Evolutionary conservation across 1,284 basidiomycete genomes (phyloP), one percentile per base, ranked within the genome.

Genomic region (Cystobasidium pallidum): DNA sequence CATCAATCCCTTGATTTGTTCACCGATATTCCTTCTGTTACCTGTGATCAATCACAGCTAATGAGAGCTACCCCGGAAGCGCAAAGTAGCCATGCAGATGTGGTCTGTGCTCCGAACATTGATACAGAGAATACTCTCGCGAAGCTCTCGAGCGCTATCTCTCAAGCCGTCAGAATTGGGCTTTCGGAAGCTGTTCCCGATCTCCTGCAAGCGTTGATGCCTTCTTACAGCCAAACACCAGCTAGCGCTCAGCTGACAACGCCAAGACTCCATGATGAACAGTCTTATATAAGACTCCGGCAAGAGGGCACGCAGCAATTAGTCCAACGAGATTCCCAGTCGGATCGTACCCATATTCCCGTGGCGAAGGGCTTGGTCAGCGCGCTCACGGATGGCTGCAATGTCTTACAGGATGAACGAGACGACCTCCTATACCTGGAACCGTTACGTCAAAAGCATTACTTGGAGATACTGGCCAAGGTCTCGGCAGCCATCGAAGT

Each of bases 11-110:
- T 1, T 2, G 30, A 19, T 17, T 2, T n/a, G 30, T n/a, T 11
- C 1, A 15, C 30, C 24, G 39, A 17, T 34, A 3, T 15, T 1
- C 19, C 15, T 4, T 8, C 4, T 36, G 57, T 39, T 6, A 34
- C 30, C 4, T n/a, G 1, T 2, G 6, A 15, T 13, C 32, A 59
- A 24, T 10, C 11, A 13, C 26, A 17, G 57, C 55, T 68, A 7
- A 36, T 68, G 6, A 32, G 28, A 10, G 66, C 55, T 26, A 36
- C 61, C 21, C 66, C 59, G 36, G 66, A 68, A 45, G 61, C 66
- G 45, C 66, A 68, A 55, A 57, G 61, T 15, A 68, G 59, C 41
- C 32, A 59, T 17, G 19, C 36, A 15, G 24, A 49, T 1, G 3
- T 68, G 17, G 30, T 11, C 3, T 8, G 10, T 13, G 13, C 15